These are phyloP conservation scores for Coniferiporia weirii DNA, from an alignment of 1,284 basidiomycete genomes.

Conservation along the genomic window DNA sequence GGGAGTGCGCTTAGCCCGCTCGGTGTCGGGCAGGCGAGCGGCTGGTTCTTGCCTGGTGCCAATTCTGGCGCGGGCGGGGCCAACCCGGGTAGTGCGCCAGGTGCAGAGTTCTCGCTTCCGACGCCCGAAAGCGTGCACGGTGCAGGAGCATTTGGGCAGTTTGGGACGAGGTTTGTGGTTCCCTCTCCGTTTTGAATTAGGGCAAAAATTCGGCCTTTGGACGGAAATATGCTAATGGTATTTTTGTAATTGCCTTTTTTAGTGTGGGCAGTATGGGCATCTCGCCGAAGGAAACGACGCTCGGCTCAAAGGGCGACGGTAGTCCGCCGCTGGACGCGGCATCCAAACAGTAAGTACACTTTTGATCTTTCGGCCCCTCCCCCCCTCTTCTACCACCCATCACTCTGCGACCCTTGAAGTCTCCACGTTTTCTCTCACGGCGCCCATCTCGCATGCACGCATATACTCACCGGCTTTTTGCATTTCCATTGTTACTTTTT, in stretches of 20 bases:
- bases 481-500: too few species aligned
- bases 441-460: too few species aligned
- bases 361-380: conserved; percentile 6
- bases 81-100: neutral
- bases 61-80: neutral
- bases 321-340: conserved; percentile 32
- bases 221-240: neutral
- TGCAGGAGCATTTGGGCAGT: conserved; percentile 6
- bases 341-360: conserved; percentile 36
- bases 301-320: conserved; percentile 21
- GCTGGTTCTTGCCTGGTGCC: neutral
- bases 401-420: neutral
- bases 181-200: neutral
- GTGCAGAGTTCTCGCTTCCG: conserved; percentile 32
- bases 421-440: too few species aligned
- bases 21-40: conserved; percentile 7
- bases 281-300: conserved; percentile 30
- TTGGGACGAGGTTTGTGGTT: conserved; percentile 11
- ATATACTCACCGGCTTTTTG: too few species aligned
- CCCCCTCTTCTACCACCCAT: neutral
- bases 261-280: conserved; percentile 26
- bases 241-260: neutral
- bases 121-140: conserved; percentile 34
- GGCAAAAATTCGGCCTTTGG: too few species aligned
- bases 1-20: conserved; percentile 11